Conservation (phyloP, 768 basidiomycete genomes). For the Kwoniella dejecticola region DNA sequence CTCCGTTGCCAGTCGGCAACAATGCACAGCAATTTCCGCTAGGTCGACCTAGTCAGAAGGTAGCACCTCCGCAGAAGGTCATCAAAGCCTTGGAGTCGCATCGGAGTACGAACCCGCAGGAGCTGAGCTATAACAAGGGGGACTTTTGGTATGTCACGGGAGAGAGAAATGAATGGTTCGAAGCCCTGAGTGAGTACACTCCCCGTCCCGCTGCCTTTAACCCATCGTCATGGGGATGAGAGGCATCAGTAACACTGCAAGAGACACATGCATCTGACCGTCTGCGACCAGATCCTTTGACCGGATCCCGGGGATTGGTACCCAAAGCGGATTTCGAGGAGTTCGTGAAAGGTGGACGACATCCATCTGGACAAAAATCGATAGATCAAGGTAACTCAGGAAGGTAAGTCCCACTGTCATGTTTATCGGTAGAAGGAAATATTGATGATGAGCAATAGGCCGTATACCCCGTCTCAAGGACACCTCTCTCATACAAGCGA, state of each 20-base stretch:
- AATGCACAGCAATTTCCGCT: slow-evolving; percentile 63
- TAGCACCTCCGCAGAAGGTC: slow-evolving; percentile 88
- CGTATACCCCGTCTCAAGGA: slow-evolving; percentile 35
- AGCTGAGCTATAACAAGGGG: slow-evolving; percentile 86
- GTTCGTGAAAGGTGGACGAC: slow-evolving; percentile 65
- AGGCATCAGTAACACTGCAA: too few relatives aligned
- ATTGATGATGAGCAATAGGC: slow-evolving; percentile 12
- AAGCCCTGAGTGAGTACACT: slow-evolving; percentile 70
- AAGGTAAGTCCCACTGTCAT: slow-evolving; percentile 18
- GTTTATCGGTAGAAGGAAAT: neutral
- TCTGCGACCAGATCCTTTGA: slow-evolving; percentile 66
- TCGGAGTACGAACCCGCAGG: slow-evolving; percentile 72
- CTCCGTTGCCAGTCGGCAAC: slow-evolving; percentile 42
- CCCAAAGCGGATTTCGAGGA: slow-evolving; percentile 87
- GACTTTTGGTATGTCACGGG: slow-evolving; percentile 96
- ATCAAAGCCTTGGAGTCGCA: slow-evolving; percentile 77
- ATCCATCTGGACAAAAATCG: slow-evolving; percentile 23
- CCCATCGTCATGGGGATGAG: too few relatives aligned
- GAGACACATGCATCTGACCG: too few relatives aligned
- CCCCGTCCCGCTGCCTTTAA: neutral
- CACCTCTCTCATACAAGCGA: slow-evolving; percentile 29
- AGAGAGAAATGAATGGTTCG: slow-evolving; percentile 79
- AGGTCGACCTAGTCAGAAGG: slow-evolving; percentile 69
- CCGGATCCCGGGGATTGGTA: slow-evolving; percentile 86
- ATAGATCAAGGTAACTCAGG: slow-evolving; percentile 16